Conservation (phyloP, 108 stramenopile species). For the Thalassiosira profunda region DNA sequence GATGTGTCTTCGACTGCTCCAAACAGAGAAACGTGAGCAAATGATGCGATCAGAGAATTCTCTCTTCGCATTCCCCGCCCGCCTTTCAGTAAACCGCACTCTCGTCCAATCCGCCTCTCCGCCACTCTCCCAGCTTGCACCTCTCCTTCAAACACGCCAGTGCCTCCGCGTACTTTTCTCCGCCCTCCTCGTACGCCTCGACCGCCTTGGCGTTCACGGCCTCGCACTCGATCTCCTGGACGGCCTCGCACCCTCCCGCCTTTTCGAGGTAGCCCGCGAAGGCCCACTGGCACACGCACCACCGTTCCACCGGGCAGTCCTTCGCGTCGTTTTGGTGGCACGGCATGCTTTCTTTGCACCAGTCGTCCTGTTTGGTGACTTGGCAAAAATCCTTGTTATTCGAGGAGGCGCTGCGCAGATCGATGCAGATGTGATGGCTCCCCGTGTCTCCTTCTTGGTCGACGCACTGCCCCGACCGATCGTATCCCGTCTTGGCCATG, state of each 20-base stretch:
- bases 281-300: constrained; percentile 55
- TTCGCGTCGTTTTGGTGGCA: constrained; percentile 10
- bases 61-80: no score
- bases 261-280: constrained; percentile 7
- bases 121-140: no score
- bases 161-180: no score
- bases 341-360: constrained; percentile 28
- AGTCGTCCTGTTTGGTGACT: constrained; percentile 44
- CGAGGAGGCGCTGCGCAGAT: constrained; percentile 10
- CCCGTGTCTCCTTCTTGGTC: constrained; percentile 40
- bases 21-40: no score
- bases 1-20: no score
- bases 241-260: constrained; percentile 21
- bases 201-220: constrained; percentile 16
- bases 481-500: constrained; percentile 65
- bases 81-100: no score
- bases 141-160: no score
- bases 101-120: no score
- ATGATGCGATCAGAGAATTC: no score
- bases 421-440: constrained; percentile 52
- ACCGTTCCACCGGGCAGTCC: constrained; percentile 28
- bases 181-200: constrained; percentile 8
- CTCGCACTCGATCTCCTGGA: constrained; percentile 20
- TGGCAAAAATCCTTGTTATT: constrained; percentile 29
- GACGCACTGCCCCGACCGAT: constrained; percentile 57